Evolutionary conservation across 345 rosid genomes (phyloP).

Genomic region (Bruguiera parviflora): DNA sequence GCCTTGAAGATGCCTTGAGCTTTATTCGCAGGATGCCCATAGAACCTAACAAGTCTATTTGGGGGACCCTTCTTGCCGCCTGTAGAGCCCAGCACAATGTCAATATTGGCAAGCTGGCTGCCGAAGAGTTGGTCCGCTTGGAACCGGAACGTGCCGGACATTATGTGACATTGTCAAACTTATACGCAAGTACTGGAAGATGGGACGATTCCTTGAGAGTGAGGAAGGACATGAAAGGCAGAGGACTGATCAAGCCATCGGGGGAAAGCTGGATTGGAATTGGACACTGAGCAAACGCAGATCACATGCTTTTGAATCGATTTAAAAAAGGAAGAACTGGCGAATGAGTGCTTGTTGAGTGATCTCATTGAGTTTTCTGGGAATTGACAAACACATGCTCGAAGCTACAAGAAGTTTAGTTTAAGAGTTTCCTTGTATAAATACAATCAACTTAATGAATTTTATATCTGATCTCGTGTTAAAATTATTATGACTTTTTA

Average conservation of each 20-base stretch:
- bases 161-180: slow-evolving; percentile 34
- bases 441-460: no score
- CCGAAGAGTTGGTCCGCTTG: slow-evolving; percentile 32
- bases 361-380: no score
- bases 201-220: slow-evolving; percentile 37
- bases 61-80: slow-evolving; percentile 41
- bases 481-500: no score
- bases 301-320: not conserved
- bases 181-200: slow-evolving; percentile 37
- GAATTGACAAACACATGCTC: not conserved
- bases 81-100: slow-evolving; percentile 33
- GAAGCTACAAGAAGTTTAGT: not conserved
- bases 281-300: slow-evolving; percentile 11
- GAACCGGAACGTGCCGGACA: slow-evolving; percentile 43
- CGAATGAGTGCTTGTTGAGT: no score
- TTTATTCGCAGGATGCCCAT: slow-evolving; percentile 33
- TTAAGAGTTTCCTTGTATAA: not conserved
- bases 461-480: no score
- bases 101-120: slow-evolving; percentile 29
- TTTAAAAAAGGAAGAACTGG: no score
- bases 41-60: slow-evolving; percentile 31
- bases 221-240: slow-evolving; percentile 33
- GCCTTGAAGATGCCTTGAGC: slow-evolving; percentile 29
- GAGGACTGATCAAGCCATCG: slow-evolving; percentile 27
- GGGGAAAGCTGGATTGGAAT: slow-evolving; percentile 35